phyloP scores from a whole-genome alignment of 805 yeast species.

The Pichia scutulata region DNA sequence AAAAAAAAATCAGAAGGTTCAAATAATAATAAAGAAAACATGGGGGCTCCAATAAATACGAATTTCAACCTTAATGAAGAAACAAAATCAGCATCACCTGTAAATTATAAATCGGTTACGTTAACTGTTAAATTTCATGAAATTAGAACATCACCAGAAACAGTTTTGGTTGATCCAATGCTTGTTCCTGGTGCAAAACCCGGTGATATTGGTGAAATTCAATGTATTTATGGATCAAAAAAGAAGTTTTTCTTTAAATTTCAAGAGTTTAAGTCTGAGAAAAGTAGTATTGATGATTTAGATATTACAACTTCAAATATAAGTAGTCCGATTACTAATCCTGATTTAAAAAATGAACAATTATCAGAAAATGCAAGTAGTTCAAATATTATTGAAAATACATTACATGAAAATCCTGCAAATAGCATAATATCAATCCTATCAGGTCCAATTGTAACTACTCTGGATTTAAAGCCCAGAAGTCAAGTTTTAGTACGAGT shows the following conservation, averaged over 20 bases:
- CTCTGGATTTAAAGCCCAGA: constrained; percentile 60
- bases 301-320: background rate
- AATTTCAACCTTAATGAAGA: background rate
- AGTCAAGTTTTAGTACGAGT: constrained; percentile 53
- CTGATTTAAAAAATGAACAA: background rate
- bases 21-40: background rate
- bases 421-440: constrained; percentile 43
- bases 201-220: constrained; percentile 74
- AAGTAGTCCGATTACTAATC: constrained; percentile 5
- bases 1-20: background rate
- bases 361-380: background rate
- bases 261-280: constrained; percentile 18
- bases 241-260: constrained; percentile 40
- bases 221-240: constrained; percentile 32
- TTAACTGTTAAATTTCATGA: constrained; percentile 61
- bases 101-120: constrained; percentile 29
- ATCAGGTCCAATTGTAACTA: constrained; percentile 50
- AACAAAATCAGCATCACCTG: background rate
- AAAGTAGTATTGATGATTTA: background rate
- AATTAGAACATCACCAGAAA: constrained; percentile 44
- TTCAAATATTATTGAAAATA: background rate
- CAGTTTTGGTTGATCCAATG: constrained; percentile 54
- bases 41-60: background rate
- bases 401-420: constrained; percentile 9
- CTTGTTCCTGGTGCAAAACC: constrained; percentile 54